Conservation (phyloP, 495 filamentous ascomycete species). For the Clavariopsis aquatica region DNA sequence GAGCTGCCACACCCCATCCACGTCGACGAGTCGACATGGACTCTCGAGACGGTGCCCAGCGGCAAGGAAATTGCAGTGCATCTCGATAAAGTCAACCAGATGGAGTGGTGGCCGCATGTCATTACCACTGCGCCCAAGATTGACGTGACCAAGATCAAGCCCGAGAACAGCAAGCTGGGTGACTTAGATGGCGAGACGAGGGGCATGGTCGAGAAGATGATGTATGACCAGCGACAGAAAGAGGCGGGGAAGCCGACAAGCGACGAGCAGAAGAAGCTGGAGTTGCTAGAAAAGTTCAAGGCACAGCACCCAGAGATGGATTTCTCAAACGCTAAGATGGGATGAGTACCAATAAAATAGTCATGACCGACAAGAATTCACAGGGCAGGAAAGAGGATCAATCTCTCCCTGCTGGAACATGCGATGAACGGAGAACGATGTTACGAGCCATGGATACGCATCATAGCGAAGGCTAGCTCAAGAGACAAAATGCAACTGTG, state of each 20-base stretch:
- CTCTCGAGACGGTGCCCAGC: slow-evolving; percentile 67
- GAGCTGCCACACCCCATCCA: slow-evolving; percentile 76
- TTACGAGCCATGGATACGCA: neutral
- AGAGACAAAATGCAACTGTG: neutral
- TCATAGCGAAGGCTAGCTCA: neutral
- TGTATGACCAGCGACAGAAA: slow-evolving; percentile 98
- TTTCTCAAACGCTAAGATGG: slow-evolving; percentile 75
- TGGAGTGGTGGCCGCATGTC: slow-evolving; percentile 97
- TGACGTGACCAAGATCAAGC: slow-evolving; percentile 91
- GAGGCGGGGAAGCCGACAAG: slow-evolving; percentile 83
- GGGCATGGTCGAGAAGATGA: slow-evolving; percentile 99
- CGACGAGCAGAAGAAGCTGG: slow-evolving; percentile 90
- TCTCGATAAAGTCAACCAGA: slow-evolving; percentile 94
- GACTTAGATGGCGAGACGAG: slow-evolving; percentile 96
- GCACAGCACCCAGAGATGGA: slow-evolving; percentile 84
- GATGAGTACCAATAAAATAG: slow-evolving; percentile 48
- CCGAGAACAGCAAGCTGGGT: slow-evolving; percentile 83
- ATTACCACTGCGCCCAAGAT: slow-evolving; percentile 81
- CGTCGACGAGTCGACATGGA: slow-evolving; percentile 92
- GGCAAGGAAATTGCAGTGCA: slow-evolving; percentile 83
- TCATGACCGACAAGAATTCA: no score
- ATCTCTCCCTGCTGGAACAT: no score
- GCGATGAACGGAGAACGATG: neutral
- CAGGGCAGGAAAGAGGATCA: no score
- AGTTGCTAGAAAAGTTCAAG: slow-evolving; percentile 91